Evolutionary conservation across 192 early-diverging fungal genomes (phyloP).

Genomic region (Rhizophagus clarus): DNA sequence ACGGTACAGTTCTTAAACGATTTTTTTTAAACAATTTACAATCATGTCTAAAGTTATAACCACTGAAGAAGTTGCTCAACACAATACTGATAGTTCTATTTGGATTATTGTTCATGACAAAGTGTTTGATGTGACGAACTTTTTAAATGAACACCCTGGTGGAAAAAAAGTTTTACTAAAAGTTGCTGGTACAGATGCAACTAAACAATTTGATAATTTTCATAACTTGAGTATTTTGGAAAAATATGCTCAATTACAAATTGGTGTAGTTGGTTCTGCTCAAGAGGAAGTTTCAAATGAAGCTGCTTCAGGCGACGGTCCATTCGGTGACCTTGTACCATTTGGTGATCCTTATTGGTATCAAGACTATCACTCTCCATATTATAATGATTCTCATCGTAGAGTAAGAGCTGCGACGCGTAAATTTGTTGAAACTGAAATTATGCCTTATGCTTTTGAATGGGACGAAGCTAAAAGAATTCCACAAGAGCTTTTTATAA

Average conservation of each 20-base stretch:
- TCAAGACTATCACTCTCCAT: constrained; percentile 68
- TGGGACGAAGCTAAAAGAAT: constrained; percentile 85
- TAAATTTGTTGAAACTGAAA: constrained; percentile 77
- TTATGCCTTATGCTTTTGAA: constrained; percentile 74
- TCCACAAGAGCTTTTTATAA: constrained; percentile 71
- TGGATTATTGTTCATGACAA: constrained; percentile 68
- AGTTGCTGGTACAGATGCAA: constrained; percentile 77
- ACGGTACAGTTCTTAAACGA: too few species aligned
- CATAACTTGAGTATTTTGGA: constrained; percentile 69
- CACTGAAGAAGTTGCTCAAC: constrained; percentile 69
- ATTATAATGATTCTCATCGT: constrained; percentile 79
- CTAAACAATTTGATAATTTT: constrained; percentile 86
- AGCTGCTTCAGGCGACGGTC: constrained; percentile 54
- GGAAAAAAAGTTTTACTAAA: constrained; percentile 74
- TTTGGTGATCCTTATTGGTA: constrained; percentile 74
- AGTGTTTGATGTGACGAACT: constrained; percentile 62
- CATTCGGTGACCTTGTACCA: constrained; percentile 78
- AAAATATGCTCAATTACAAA: constrained; percentile 64
- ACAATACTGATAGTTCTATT: constrained; percentile 70
- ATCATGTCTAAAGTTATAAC: constrained; percentile 38
- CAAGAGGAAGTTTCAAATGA: constrained; percentile 34
- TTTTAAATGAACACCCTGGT: constrained; percentile 62
- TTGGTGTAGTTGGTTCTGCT: constrained; percentile 63
- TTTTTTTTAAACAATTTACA: neutral
- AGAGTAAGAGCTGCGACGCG: constrained; percentile 64